Base-by-base conservation (phyloP, 2,329 filamentous ascomycete genomes). In the Septoria petroselini region DNA sequence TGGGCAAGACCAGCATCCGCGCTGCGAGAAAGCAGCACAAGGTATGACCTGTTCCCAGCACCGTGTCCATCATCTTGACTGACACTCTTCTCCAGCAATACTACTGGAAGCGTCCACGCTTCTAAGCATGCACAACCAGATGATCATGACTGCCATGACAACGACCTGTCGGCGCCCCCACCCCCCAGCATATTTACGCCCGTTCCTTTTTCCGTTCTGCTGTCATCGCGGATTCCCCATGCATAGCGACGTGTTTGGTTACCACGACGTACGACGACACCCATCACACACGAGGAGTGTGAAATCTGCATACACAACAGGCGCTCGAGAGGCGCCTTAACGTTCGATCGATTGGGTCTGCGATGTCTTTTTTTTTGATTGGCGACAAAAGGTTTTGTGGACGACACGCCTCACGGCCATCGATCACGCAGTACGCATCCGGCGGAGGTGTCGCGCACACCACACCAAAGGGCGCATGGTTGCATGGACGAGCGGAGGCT, bases 1-100 rank as follows among this genome's bases (percentile, higher is more conserved):
- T 96, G 67, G 80, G 89, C 48, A 95, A 95, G 71, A 91, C 91
- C 35, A 93, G 89, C 62, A 73, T 98, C 63, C 80, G 93, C 59
- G 85, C 84, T 65, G 96, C 93, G 66, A 81, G 93, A 64, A 97
- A 96, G 73, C 88, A 93, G 67, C 93, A 98, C 72, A 97, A 97
- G 88, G 91, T 97, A 79, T 66, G 75, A 69, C 54, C 23, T 43
- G 15, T 41, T 7, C 38, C 25, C 27, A 40, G 30, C 29, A 39
- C 52, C 18, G 42, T 44, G 27, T 34, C 4, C 19, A 5, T 15
- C 25, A 15, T 17, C 43, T 11, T 41, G 17, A 41, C 53, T 56
- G 15, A 53, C n/a, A n/a, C 48, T 44, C 11, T 11, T n/a, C 41
- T 41, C 21, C 56, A 85, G 82, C 82, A 85, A 85, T 85, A 85